Conservation (phyloP, 768 basidiomycete genomes). For the Rhizopogon vinicolor region DNA sequence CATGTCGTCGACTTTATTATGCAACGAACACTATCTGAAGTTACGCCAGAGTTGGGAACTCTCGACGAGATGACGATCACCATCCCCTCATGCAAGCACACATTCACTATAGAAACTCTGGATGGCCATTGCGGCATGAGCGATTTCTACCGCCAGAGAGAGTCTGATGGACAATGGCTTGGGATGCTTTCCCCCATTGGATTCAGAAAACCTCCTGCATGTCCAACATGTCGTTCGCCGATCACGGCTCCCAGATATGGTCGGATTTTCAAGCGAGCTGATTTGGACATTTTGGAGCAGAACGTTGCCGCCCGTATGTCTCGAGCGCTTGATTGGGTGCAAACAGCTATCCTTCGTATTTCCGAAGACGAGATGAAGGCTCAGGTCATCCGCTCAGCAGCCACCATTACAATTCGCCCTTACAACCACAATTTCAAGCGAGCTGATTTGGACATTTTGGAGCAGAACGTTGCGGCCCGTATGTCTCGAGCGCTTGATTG, state of each 20-base stretch:
- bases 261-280: constrained; percentile 55
- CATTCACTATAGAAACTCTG: constrained; percentile 68
- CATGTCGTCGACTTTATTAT: constrained; percentile 59
- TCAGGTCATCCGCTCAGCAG: constrained; percentile 1
- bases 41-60: constrained; percentile 33
- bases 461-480: constrained; percentile 51
- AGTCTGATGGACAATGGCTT: constrained; percentile 35
- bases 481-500: constrained; percentile 42
- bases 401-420: constrained; percentile 9
- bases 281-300: constrained; percentile 60
- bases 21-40: constrained; percentile 43
- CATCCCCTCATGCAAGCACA: constrained; percentile 54
- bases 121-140: constrained; percentile 53
- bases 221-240: constrained; percentile 56
- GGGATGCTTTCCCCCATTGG: constrained; percentile 38
- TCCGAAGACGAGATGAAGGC: constrained; percentile 18
- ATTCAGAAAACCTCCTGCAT: constrained; percentile 42
- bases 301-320: constrained; percentile 55
- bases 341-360: constrained; percentile 25
- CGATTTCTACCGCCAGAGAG: constrained; percentile 43
- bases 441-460: constrained; percentile 60
- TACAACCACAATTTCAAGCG: constrained; percentile 56
- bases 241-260: constrained; percentile 60
- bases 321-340: constrained; percentile 30
- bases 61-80: constrained; percentile 56